A percentile compares a stretch with the other conserved stretches of the same genome.
Evolutionary conservation across 345 rosid genomes (phyloP).

Genomic region (Heritiera littoralis): DNA sequence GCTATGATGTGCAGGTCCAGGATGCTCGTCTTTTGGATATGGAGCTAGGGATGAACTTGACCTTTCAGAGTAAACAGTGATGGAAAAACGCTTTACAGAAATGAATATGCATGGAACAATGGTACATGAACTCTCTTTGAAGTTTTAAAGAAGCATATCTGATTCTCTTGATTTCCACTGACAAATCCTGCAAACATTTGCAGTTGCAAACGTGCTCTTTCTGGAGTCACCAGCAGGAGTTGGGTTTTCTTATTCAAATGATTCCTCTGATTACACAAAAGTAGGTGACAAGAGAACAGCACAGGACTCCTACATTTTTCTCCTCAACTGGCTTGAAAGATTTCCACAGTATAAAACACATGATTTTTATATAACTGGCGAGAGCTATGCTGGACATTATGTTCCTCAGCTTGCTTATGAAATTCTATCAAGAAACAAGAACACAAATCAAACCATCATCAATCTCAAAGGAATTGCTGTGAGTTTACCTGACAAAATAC

Average conservation of each 20-base stretch:
- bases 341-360: conserved; percentile 38
- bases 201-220: conserved; percentile 10
- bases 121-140: background rate
- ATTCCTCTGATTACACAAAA: conserved; percentile 35
- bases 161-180: background rate
- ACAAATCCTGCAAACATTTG: background rate
- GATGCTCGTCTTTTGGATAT: conserved; percentile 55
- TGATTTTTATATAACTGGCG: conserved; percentile 43
- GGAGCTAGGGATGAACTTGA: conserved; percentile 57
- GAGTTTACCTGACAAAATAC: conserved; percentile 14
- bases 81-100: conserved; percentile 39
- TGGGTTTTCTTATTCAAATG: conserved; percentile 49
- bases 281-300: conserved; percentile 50
- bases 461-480: conserved; percentile 61
- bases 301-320: conserved; percentile 37
- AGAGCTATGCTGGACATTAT: conserved; percentile 47
- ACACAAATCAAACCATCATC: conserved; percentile 29
- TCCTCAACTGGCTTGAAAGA: conserved; percentile 41
- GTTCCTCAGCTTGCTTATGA: conserved; percentile 25
- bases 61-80: conserved; percentile 52
- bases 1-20: conserved; percentile 42
- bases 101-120: conserved; percentile 35
- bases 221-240: conserved; percentile 16
- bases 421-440: conserved; percentile 36
- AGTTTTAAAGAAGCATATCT: background rate